phyloP scores from a whole-genome alignment of 352 stramenopile genomes.

The Pythium aquatile region DNA sequence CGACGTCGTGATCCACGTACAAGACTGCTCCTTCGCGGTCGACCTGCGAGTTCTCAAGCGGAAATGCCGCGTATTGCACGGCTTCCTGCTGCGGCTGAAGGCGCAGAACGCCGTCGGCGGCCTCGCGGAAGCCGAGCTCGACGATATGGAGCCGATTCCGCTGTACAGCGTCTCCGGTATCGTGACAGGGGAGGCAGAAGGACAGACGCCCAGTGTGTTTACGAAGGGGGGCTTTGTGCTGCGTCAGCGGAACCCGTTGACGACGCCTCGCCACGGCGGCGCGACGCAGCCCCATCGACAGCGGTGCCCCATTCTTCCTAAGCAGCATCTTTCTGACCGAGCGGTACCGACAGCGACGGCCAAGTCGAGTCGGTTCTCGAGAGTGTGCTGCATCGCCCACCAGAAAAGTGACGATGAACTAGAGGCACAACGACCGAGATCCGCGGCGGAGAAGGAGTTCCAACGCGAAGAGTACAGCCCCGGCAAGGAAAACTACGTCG shows the following conservation, averaged over 20 bases:
- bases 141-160: background rate
- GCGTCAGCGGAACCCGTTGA: conserved; percentile 13
- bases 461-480: conserved; percentile 14
- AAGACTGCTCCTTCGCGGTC: conserved; percentile 49
- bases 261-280: background rate
- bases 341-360: background rate
- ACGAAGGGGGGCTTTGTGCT: conserved; percentile 9
- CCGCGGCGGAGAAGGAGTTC: background rate
- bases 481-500: conserved; percentile 28
- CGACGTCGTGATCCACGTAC: conserved; percentile 51
- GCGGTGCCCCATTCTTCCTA: conserved; percentile 11
- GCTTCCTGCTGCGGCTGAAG: conserved; percentile 31
- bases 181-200: background rate
- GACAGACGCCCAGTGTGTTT: background rate
- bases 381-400: conserved; percentile 25
- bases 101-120: conserved; percentile 12
- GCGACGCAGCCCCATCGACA: background rate
- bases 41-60: conserved; percentile 35
- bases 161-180: background rate
- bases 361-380: conserved; percentile 2
- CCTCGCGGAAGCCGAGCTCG: background rate
- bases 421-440: background rate
- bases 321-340: conserved; percentile 14
- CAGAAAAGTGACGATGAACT: conserved; percentile 9
- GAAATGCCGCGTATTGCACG: conserved; percentile 40